Base-by-base conservation (phyloP, 1,284 basidiomycete genomes). In the Inonotus hispidus region DNA sequence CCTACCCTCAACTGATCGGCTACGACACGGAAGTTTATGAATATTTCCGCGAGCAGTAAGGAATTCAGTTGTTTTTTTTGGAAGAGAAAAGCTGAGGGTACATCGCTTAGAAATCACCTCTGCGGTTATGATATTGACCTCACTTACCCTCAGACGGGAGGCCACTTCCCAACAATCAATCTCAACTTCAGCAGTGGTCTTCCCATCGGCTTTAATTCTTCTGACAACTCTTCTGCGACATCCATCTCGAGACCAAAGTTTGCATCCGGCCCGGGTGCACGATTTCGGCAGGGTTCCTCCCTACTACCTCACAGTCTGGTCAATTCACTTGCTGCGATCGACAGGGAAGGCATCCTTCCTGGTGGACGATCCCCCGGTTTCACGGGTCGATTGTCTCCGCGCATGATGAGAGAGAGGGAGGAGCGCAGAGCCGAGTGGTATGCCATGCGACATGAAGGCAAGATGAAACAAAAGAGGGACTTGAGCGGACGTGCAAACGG, bases 1-100 rank as follows among this genome's bases (percentile, higher is more conserved):
- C 88, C 2, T 87, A 82, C 66, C 88, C 88, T 1, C 87, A 89
- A 71, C 72, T 90, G 35, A 87, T 90, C 53, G 83, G 80, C 27
- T 90, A 88, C 66, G 83, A 90, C 65, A 72, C 76, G 29, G 79
- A 81, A 8, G 84, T 87, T 2, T 84, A 81, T 67, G 75, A 83
- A 59, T 87, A 87, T 68, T 89, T 90, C 72, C 78, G 79, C 65
- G 75, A 82, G 66, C 85, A 88, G 87, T 87, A 65, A 61, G 83
- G 77, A 4, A 7, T 43, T 46, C 7, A 16, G 13, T 49, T 7
- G 6, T 3, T 25, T 7, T 21, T 3, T 25, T 29, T 10, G 7
- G 3, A 23, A 21, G 21, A 11, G 47, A 23, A 7, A 23, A 25
- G 1, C 23, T 49, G 4, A 49, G 23, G 2, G 7, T 5, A 49